A percentile compares a stretch with the other conserved stretches of the same genome.
These are phyloP conservation scores for Excoecaria cochinchinensis DNA, from an alignment of 345 rosid species.

Conservation along the genomic window DNA sequence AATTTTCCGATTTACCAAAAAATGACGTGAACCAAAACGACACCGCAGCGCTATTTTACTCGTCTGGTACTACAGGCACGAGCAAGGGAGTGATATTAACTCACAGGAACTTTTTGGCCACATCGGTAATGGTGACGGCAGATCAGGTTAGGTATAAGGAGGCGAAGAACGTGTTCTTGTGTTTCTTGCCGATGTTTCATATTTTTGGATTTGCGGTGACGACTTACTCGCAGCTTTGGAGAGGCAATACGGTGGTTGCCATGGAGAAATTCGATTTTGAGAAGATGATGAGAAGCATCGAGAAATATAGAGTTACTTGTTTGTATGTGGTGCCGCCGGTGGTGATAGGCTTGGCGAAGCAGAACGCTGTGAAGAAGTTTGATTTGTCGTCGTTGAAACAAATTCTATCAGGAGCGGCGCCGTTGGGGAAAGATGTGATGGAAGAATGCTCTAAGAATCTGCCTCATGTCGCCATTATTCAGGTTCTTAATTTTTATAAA, in stretches of 20 bases:
- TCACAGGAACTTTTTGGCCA: constrained; percentile 28
- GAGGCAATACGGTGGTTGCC: constrained; percentile 45
- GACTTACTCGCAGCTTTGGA: constrained; percentile 7
- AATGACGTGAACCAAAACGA: constrained; percentile 27
- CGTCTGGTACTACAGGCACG: constrained; percentile 45
- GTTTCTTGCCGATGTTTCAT: constrained; percentile 31
- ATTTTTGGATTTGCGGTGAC: constrained; percentile 22
- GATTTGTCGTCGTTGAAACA: constrained; percentile 64
- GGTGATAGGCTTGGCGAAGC: constrained; percentile 70
- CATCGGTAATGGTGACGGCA: constrained; percentile 36
- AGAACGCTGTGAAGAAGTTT: constrained; percentile 43
- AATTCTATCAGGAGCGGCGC: constrained; percentile 76
- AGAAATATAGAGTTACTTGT: constrained; percentile 54
- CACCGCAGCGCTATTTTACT: constrained; percentile 36
- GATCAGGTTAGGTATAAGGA: constrained; percentile 24
- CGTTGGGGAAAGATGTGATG: constrained; percentile 85
- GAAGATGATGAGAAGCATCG: constrained; percentile 49
- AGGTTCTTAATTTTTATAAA: constrained; percentile 40
- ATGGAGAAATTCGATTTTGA: constrained; percentile 54
- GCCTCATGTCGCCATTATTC: constrained; percentile 49
- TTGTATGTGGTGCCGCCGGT: constrained; percentile 83
- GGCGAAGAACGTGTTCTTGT: constrained; percentile 22
- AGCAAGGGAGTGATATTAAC: constrained; percentile 45
- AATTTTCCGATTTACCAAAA: neutral
- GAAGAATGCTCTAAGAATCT: constrained; percentile 61